Conservation (phyloP, 2,329 filamentous ascomycete species). For the Arthrobotrys sinensis region DNA sequence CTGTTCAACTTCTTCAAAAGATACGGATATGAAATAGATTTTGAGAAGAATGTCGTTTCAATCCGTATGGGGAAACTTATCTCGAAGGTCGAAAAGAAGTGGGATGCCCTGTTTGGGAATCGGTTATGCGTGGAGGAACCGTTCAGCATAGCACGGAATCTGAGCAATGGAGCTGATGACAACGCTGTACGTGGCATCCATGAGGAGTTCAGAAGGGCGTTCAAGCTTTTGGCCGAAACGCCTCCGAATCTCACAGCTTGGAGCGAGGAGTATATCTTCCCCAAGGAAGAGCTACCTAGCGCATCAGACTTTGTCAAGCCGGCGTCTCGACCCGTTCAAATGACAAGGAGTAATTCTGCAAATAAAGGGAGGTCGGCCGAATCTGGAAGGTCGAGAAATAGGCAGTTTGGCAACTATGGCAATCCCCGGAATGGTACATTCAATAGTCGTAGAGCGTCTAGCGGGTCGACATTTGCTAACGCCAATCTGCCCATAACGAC, state of each 20-base stretch:
- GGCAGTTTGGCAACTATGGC: slow-evolving; percentile 43
- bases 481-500: slow-evolving; percentile 48
- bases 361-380: slow-evolving; percentile 61
- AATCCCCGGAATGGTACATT: slow-evolving; percentile 39
- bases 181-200: slow-evolving; percentile 94
- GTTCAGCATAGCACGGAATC: slow-evolving; percentile 89
- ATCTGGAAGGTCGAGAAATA: slow-evolving; percentile 55
- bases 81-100: slow-evolving; percentile 87
- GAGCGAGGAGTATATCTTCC: slow-evolving; percentile 90
- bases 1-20: slow-evolving; percentile 96
- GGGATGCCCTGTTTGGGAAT: slow-evolving; percentile 85
- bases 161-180: slow-evolving; percentile 96
- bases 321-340: slow-evolving; percentile 62
- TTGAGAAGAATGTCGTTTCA: slow-evolving; percentile 85
- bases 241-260: slow-evolving; percentile 82
- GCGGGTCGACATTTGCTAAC: slow-evolving; percentile 42
- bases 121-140: slow-evolving; percentile 95
- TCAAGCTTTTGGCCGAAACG: slow-evolving; percentile 80
- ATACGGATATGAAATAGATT: slow-evolving; percentile 94
- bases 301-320: slow-evolving; percentile 61
- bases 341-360: slow-evolving; percentile 62
- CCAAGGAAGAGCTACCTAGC: slow-evolving; percentile 78
- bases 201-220: slow-evolving; percentile 88
- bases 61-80: slow-evolving; percentile 84
- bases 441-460: slow-evolving; percentile 53